These are phyloP conservation scores for Trypanosoma mega DNA, from an alignment of 208 protist species.

Conservation along the genomic window DNA sequence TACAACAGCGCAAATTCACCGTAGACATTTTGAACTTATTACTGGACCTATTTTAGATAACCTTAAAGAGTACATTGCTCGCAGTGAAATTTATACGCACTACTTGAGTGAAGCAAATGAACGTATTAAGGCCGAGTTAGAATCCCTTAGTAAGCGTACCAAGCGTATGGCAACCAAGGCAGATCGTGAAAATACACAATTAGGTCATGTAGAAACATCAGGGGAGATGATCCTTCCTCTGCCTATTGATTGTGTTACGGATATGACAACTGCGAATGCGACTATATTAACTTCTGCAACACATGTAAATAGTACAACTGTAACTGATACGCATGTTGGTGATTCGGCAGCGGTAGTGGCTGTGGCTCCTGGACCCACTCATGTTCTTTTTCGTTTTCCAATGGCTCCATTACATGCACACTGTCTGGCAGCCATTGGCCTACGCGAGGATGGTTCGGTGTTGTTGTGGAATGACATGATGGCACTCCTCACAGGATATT, in stretches of 20 bases:
- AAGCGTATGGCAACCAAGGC: slow-evolving; percentile 24
- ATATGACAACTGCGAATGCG: neutral
- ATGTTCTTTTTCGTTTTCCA: slow-evolving; percentile 51
- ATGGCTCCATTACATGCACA: slow-evolving; percentile 27
- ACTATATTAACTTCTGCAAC: neutral
- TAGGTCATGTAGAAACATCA: slow-evolving; percentile 11
- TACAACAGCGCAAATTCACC: slow-evolving; percentile 71
- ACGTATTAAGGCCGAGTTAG: slow-evolving; percentile 64
- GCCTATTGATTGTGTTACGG: slow-evolving; percentile 2
- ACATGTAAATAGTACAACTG: slow-evolving; percentile 29
- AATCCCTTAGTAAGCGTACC: slow-evolving; percentile 32
- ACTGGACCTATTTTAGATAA: slow-evolving; percentile 77
- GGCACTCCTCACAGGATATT: slow-evolving; percentile 63
- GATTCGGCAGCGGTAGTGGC: no score
- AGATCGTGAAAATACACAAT: slow-evolving; percentile 7
- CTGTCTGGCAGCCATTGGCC: slow-evolving; percentile 46
- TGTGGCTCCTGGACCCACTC: slow-evolving; percentile 23
- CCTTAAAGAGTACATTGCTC: slow-evolving; percentile 79
- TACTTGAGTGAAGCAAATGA: slow-evolving; percentile 61
- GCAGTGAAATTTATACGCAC: slow-evolving; percentile 60
- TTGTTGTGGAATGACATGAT: slow-evolving; percentile 72
- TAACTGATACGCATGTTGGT: no score
- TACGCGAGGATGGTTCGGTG: slow-evolving; percentile 83
- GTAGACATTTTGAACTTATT: slow-evolving; percentile 87
- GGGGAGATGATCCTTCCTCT: slow-evolving; percentile 30